phyloP scores from a whole-genome alignment of 73 alveolate species.

The Paramecium bursaria region DNA sequence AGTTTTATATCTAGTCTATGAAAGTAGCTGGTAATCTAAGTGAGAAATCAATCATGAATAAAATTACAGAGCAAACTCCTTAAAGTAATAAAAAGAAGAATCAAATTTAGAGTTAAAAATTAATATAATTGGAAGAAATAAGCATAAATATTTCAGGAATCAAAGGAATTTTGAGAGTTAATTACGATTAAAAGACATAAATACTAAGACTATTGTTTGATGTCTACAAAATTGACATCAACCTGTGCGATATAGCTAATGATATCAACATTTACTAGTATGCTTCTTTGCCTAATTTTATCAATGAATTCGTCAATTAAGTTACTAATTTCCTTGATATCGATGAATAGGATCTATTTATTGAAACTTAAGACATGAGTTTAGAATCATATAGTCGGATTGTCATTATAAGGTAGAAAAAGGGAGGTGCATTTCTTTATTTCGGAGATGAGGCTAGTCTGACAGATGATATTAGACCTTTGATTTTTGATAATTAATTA shows the following conservation, averaged over 20 bases:
- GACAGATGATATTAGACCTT: no score
- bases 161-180: neutral
- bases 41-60: neutral
- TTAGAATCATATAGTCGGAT: no score
- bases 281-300: conserved; percentile 15
- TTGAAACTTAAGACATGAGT: no score
- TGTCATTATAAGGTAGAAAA: no score
- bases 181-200: conserved; percentile 5
- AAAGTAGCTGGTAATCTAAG: conserved; percentile 23
- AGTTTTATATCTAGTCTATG: neutral
- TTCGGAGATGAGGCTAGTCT: no score
- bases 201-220: neutral
- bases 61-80: conserved; percentile 3
- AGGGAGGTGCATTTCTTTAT: no score
- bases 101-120: neutral
- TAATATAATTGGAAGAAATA: conserved; percentile 11
- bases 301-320: conserved; percentile 33
- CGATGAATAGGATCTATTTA: no score
- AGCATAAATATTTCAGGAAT: neutral
- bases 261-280: conserved; percentile 2
- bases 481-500: no score
- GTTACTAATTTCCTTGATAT: neutral
- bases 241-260: conserved; percentile 40
- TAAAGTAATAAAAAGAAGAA: neutral
- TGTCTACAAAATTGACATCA: neutral